Percentiles rank a stretch among this genome's conserved stretches.
These are phyloP conservation scores for Penicillium nucicola DNA, from an alignment of 495 filamentous ascomycete genomes.

Conservation along the genomic window DNA sequence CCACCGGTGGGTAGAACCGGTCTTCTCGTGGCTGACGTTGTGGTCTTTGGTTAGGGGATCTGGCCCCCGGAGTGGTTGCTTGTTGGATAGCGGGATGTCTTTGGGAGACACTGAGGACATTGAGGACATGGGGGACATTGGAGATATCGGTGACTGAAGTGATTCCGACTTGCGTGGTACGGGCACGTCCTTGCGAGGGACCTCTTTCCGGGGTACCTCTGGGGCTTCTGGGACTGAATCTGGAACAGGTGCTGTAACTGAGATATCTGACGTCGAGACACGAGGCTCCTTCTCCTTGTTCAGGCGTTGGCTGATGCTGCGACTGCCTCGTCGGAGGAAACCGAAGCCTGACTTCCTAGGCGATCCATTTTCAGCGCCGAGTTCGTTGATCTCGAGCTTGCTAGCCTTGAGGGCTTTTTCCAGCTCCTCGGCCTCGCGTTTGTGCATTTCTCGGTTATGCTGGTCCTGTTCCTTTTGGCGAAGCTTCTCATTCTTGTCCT, in stretches of 20 bases:
- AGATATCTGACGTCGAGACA: conserved; percentile 29
- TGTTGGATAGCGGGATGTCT: background rate
- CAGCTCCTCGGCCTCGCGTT: conserved; percentile 56
- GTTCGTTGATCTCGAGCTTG: conserved; percentile 35
- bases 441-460: conserved; percentile 42
- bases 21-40: conserved; percentile 9
- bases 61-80: background rate
- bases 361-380: conserved; percentile 35
- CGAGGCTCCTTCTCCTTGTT: conserved; percentile 37
- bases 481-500: conserved; percentile 60
- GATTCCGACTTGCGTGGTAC: conserved; percentile 1
- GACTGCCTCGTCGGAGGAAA: conserved; percentile 54
- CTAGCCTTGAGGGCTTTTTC: conserved; percentile 57
- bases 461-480: conserved; percentile 61
- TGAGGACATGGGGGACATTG: conserved; percentile 10
- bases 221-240: conserved; percentile 17
- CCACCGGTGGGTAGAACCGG: conserved; percentile 20
- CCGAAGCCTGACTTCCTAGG: conserved; percentile 42
- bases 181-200: background rate
- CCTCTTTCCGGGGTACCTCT: conserved; percentile 15
- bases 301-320: conserved; percentile 55
- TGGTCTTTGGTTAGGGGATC: conserved; percentile 9
- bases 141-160: conserved; percentile 6
- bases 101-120: conserved; percentile 13
- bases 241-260: conserved; percentile 2